phyloP scores from a whole-genome alignment of 306 rosid species.

The Dalbergia oliveri region DNA sequence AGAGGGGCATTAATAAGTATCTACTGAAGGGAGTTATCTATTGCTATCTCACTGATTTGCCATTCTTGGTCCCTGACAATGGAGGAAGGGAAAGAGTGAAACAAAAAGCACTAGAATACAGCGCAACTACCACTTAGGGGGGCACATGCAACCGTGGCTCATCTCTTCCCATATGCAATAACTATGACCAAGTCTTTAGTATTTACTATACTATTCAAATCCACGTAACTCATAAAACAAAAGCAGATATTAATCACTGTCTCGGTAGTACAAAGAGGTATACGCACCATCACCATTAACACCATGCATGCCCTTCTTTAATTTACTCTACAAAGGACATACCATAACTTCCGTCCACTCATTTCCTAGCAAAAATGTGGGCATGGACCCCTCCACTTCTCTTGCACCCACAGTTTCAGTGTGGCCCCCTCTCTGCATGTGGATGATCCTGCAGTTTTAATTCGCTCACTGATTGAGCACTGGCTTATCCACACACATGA shows the following conservation, averaged over 20 bases:
- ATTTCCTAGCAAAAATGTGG: conserved; percentile 29
- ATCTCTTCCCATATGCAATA: conserved; percentile 39
- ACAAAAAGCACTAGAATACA: background rate
- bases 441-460: conserved; percentile 25
- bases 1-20: no score
- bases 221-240: background rate
- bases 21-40: no score
- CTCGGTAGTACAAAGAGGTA: conserved; percentile 1
- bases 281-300: conserved; percentile 5
- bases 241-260: conserved; percentile 28
- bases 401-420: conserved; percentile 36
- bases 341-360: conserved; percentile 42
- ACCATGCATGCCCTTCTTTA: conserved; percentile 9
- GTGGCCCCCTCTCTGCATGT: conserved; percentile 40
- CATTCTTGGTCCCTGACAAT: conserved; percentile 1
- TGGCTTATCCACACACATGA: background rate
- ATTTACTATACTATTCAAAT: conserved; percentile 17
- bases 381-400: conserved; percentile 37
- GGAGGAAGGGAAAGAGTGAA: background rate
- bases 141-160: conserved; percentile 40
- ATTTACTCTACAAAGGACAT: conserved; percentile 18
- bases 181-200: conserved; percentile 27
- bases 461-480: background rate
- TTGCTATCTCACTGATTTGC: background rate
- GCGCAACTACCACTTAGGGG: conserved; percentile 11